A percentile compares a stretch with the other conserved stretches of the same genome.
Evolutionary conservation across 1,284 basidiomycete species (phyloP).

Genomic region (Ustilago vetiveriae): DNA sequence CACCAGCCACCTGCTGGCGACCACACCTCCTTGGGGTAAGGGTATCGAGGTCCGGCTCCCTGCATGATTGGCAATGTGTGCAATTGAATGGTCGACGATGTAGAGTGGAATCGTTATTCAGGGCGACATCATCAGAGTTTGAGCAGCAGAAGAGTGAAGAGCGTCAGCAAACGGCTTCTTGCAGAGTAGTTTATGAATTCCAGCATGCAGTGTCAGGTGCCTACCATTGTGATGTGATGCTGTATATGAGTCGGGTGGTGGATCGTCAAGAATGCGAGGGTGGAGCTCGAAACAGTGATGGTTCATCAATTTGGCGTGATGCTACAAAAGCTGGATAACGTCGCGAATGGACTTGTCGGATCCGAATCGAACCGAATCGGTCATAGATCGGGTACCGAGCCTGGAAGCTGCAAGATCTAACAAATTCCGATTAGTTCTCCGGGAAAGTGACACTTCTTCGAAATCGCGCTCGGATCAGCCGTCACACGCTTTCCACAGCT

Average conservation of each 20-base stretch:
- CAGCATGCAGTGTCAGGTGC: neutral
- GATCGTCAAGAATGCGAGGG: neutral
- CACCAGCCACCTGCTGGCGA: conserved; percentile 72
- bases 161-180: neutral
- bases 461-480: conserved; percentile 12
- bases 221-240: conserved; percentile 2
- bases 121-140: too few species aligned
- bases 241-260: neutral
- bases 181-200: too few species aligned
- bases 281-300: too few species aligned
- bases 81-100: neutral
- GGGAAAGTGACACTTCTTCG: too few species aligned
- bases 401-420: conserved; percentile 3
- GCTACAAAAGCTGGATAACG: too few species aligned
- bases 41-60: conserved; percentile 70
- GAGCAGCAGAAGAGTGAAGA: neutral
- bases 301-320: too few species aligned
- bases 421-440: neutral
- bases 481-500: neutral
- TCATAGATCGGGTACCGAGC: too few species aligned
- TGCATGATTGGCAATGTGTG: too few species aligned
- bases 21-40: conserved; percentile 73
- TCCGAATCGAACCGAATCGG: conserved; percentile 19
- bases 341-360: conserved; percentile 1
- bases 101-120: too few species aligned